Conservation (phyloP, 371 early-diverging fungal genomes). For the Fennellomyces sp. region DNA sequence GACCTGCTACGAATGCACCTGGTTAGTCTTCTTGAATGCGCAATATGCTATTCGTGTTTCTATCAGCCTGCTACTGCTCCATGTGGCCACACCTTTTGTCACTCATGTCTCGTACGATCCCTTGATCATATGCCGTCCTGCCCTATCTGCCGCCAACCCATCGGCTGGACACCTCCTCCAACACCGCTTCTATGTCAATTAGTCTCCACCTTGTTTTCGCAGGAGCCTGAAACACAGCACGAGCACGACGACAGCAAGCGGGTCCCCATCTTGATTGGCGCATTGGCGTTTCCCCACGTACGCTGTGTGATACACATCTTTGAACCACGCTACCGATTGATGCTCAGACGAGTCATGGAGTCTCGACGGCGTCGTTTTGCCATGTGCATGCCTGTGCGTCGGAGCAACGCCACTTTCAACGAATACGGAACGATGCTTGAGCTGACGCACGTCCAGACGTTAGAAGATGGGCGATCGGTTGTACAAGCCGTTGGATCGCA, state of each 20-base stretch:
- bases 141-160: conserved; percentile 29
- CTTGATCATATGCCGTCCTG: conserved; percentile 33
- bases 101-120: conserved; percentile 51
- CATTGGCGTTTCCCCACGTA: conserved; percentile 64
- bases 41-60: conserved; percentile 62
- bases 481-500: conserved; percentile 42
- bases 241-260: conserved; percentile 16
- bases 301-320: conserved; percentile 62
- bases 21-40: conserved; percentile 50
- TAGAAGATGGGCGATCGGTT: conserved; percentile 48
- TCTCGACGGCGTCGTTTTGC: conserved; percentile 55
- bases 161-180: conserved; percentile 29
- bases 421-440: conserved; percentile 55
- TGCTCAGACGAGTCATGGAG: conserved; percentile 60
- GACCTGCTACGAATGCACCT: neutral
- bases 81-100: conserved; percentile 78
- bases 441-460: conserved; percentile 35
- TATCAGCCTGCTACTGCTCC: conserved; percentile 62
- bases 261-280: conserved; percentile 65
- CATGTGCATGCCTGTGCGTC: conserved; percentile 47
- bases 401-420: conserved; percentile 12
- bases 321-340: conserved; percentile 65
- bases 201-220: conserved; percentile 12
- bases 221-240: conserved; percentile 2
- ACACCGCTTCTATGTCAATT: conserved; percentile 13